Percentiles rank a stretch among this genome's conserved stretches.
Conservation (phyloP, 176 grass and related monocot genomes). For the Cenchrus purpureus region DNA sequence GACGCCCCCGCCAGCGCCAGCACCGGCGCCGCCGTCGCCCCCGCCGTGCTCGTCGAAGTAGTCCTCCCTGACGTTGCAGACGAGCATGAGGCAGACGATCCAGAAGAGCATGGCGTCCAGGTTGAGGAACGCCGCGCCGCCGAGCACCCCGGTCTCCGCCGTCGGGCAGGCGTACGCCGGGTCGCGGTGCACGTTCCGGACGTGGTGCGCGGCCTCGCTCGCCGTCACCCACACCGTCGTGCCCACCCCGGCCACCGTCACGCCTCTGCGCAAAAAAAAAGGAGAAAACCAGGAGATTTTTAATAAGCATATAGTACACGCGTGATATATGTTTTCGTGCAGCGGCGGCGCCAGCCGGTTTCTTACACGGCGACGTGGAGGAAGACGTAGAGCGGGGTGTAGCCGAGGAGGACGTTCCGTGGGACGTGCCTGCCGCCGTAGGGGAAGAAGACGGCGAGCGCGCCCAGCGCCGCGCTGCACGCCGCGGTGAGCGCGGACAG, state of each 20-base stretch:
- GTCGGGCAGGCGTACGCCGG: constrained; percentile 41
- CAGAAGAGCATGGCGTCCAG: constrained; percentile 73
- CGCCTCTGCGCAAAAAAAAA: constrained; percentile 11
- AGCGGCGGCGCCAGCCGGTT: not conserved
- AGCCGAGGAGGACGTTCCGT: constrained; percentile 37
- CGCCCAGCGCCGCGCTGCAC: constrained; percentile 37
- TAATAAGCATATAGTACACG: not conserved
- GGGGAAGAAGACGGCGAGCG: constrained; percentile 55
- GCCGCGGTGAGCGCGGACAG: constrained; percentile 38
- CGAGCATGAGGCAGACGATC: constrained; percentile 61
- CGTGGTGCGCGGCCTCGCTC: constrained; percentile 47
- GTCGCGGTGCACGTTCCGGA: constrained; percentile 54
- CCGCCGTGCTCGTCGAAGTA: constrained; percentile 19
- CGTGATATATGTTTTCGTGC: no score
- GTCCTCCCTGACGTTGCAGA: constrained; percentile 59
- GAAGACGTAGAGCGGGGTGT: constrained; percentile 55
- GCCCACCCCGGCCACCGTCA: constrained; percentile 39
- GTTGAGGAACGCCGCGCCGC: constrained; percentile 59
- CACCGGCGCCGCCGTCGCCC: no score
- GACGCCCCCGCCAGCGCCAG: not conserved
- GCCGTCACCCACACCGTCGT: constrained; percentile 55
- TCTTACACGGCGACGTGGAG: constrained; percentile 61
- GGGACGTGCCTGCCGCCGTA: constrained; percentile 47
- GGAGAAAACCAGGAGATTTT: no score
- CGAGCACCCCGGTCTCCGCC: constrained; percentile 64